Evolutionary conservation across 1,284 basidiomycete genomes (phyloP).

Genomic region (Mycena citricolor): DNA sequence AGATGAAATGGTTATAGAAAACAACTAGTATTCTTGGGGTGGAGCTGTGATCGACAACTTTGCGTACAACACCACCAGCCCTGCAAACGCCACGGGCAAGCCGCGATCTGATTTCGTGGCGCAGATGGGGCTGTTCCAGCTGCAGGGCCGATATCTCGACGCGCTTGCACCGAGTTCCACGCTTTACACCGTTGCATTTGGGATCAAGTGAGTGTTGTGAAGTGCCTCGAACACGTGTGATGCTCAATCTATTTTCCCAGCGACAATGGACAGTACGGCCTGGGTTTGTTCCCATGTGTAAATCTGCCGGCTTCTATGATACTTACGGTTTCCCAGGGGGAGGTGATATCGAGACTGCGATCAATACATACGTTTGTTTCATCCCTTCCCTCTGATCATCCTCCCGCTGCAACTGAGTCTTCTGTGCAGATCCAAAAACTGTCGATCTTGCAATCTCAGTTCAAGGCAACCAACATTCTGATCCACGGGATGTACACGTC

Average conservation of each 20-base stretch:
- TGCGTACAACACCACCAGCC: slow-evolving; percentile 32
- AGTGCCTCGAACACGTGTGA: too few relatives aligned
- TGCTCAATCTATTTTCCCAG: too few relatives aligned
- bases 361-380: slow-evolving; percentile 26
- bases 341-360: slow-evolving; percentile 27
- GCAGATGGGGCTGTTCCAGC: slow-evolving; percentile 27
- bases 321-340: slow-evolving; percentile 21
- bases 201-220: slow-evolving; percentile 28
- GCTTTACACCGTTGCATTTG: slow-evolving; percentile 31
- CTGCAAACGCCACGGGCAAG: slow-evolving; percentile 26
- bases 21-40: slow-evolving; percentile 33
- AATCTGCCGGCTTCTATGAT: not conserved
- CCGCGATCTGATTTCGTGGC: slow-evolving; percentile 29
- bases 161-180: slow-evolving; percentile 28
- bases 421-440: slow-evolving; percentile 26
- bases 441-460: slow-evolving; percentile 30
- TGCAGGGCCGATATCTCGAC: slow-evolving; percentile 30
- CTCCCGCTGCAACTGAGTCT: not conserved
- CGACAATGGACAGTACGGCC: slow-evolving; percentile 29
- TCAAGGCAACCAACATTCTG: slow-evolving; percentile 30
- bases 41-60: slow-evolving; percentile 34
- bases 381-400: not conserved
- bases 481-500: slow-evolving; percentile 34
- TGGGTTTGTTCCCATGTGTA: slow-evolving; percentile 10
- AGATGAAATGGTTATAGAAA: not conserved